Conservation (phyloP, 108 stramenopile genomes). For the Nitzschia putrida region DNA sequence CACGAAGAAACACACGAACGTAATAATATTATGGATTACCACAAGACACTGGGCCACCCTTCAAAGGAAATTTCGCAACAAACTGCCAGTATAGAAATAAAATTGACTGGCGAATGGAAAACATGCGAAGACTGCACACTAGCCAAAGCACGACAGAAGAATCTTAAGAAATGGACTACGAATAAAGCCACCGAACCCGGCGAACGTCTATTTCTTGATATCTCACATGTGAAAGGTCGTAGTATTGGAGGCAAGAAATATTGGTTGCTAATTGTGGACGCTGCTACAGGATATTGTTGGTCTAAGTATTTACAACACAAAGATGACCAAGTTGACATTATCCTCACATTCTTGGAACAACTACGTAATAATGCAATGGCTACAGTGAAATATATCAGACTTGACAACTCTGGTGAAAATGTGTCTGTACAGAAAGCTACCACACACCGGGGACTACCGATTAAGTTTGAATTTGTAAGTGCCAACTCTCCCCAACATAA, state of each 20-base stretch:
- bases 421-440: no score
- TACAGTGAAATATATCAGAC: constrained; percentile 9
- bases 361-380: neutral
- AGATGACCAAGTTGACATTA: constrained; percentile 1
- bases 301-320: constrained; percentile 22
- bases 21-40: no score
- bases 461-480: constrained; percentile 29
- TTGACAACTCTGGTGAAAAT: constrained; percentile 43
- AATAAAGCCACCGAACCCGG: no score
- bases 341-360: neutral
- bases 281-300: constrained; percentile 2
- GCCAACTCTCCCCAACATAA: constrained; percentile 43
- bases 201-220: no score
- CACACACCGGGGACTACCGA: neutral
- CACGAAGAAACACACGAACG: no score
- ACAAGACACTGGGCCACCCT: no score
- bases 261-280: constrained; percentile 38
- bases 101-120: no score
- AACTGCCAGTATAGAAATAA: no score
- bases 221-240: neutral
- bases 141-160: no score
- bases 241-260: constrained; percentile 4
- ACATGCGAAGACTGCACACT: no score
- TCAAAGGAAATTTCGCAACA: no score
- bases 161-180: no score